Evolutionary conservation across 2,329 filamentous ascomycete species (phyloP).

Genomic region (Aspergillus fumigatiaffinis): DNA sequence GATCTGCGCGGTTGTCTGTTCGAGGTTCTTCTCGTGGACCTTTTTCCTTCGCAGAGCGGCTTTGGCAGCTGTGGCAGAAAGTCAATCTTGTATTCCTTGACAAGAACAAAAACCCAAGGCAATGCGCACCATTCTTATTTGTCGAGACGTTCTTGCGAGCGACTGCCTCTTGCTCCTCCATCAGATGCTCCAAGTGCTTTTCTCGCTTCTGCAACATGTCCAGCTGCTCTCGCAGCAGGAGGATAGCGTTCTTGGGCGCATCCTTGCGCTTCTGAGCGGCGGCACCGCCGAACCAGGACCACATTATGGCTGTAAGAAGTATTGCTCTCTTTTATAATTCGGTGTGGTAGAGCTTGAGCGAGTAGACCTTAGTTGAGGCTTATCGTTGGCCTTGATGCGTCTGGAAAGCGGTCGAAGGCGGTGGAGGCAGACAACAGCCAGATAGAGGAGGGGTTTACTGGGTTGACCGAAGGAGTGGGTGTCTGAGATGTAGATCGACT

Average conservation of each 20-base stretch:
- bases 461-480: neutral
- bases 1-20: slow-evolving; percentile 87
- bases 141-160: slow-evolving; percentile 82
- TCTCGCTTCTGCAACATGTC: slow-evolving; percentile 98
- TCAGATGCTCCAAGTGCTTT: slow-evolving; percentile 83
- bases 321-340: neutral
- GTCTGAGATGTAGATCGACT: neutral
- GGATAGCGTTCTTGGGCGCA: slow-evolving; percentile 92
- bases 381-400: neutral
- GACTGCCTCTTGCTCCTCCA: slow-evolving; percentile 84
- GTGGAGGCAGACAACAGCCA: slow-evolving; percentile 1
- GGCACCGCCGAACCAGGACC: slow-evolving; percentile 89
- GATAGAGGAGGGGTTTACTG: neutral
- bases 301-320: slow-evolving; percentile 45
- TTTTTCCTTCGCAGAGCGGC: slow-evolving; percentile 91
- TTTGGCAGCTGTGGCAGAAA: slow-evolving; percentile 66
- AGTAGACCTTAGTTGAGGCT: neutral
- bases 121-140: slow-evolving; percentile 77
- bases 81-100: neutral
- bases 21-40: slow-evolving; percentile 82
- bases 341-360: neutral
- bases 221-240: slow-evolving; percentile 79
- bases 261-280: slow-evolving; percentile 84
- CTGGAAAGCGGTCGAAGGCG: slow-evolving; percentile 6
- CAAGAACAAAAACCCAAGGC: neutral